Conservation (phyloP, 1,139 yeast species). For the Candida frijolesensis region DNA sequence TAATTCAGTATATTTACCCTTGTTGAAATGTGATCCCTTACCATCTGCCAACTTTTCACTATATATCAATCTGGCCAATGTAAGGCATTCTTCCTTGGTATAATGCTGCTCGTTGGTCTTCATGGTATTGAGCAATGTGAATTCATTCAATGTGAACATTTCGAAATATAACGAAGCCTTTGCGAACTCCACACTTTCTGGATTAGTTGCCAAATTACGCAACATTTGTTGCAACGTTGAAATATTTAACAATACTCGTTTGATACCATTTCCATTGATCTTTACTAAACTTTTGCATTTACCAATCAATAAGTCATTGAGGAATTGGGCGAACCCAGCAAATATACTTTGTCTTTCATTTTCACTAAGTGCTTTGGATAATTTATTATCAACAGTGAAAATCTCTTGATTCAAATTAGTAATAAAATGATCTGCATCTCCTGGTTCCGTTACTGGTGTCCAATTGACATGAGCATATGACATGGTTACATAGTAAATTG, state of each 20-base stretch:
- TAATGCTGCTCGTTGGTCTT: constrained; percentile 21
- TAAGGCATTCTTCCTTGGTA: constrained; percentile 29
- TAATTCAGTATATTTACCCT: constrained; percentile 42
- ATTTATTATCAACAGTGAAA: constrained; percentile 48
- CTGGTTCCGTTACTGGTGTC: constrained; percentile 53
- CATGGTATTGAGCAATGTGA: constrained; percentile 29
- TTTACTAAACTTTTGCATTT: constrained; percentile 60
- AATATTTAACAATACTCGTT: constrained; percentile 67
- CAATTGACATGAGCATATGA: constrained; percentile 45
- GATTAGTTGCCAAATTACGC: constrained; percentile 59
- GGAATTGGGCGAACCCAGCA: constrained; percentile 57
- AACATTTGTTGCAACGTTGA: constrained; percentile 76
- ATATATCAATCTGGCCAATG: constrained; percentile 43
- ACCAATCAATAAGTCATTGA: constrained; percentile 58
- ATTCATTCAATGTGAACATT: constrained; percentile 48
- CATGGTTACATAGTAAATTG: constrained; percentile 59
- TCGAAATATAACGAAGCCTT: constrained; percentile 62
- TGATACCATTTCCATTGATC: constrained; percentile 67
- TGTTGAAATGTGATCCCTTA: constrained; percentile 41
- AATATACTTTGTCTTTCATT: constrained; percentile 36
- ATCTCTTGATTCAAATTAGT: constrained; percentile 63
- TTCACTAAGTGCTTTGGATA: constrained; percentile 29
- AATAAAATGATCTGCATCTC: constrained; percentile 66
- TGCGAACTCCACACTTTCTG: constrained; percentile 62
- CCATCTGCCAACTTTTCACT: constrained; percentile 49